phyloP scores from a whole-genome alignment of 2,329 filamentous ascomycete genomes.

The Hypoxylon sp. region DNA sequence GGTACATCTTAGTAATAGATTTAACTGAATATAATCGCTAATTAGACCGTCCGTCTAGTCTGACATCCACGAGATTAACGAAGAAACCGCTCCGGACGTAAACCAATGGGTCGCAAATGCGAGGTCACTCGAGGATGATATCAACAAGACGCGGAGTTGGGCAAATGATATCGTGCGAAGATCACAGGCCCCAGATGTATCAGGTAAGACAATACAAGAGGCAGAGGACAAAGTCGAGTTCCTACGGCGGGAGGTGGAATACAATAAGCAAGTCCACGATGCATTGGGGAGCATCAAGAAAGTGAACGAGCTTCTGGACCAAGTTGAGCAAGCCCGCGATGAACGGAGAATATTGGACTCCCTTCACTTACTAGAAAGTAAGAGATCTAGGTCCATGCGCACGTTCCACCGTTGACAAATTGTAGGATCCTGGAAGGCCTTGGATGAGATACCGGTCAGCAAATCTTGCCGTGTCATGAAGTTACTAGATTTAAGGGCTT shows the following conservation, averaged over 20 bases:
- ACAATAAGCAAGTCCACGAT: conserved; percentile 67
- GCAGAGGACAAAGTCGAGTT: conserved; percentile 68
- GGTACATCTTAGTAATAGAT: conserved; percentile 47
- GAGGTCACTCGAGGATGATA: conserved; percentile 85
- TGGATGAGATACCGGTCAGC: conserved; percentile 70
- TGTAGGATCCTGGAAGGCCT: conserved; percentile 66
- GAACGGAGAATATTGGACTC: conserved; percentile 68
- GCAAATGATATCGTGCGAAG: conserved; percentile 84
- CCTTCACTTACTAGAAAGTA: conserved; percentile 67
- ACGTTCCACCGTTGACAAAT: conserved; percentile 41
- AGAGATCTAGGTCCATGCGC: conserved; percentile 35
- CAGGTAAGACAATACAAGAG: conserved; percentile 64
- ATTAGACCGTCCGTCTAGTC: conserved; percentile 56
- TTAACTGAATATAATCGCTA: conserved; percentile 1
- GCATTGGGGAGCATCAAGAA: conserved; percentile 64
- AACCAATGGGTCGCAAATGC: conserved; percentile 89
- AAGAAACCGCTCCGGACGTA: conserved; percentile 81
- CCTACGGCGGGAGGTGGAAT: conserved; percentile 67
- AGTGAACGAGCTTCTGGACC: conserved; percentile 70
- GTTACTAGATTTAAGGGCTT: conserved; percentile 73
- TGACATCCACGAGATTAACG: conserved; percentile 81
- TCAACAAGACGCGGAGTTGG: conserved; percentile 80
- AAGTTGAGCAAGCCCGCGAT: conserved; percentile 69
- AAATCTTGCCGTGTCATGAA: conserved; percentile 71
- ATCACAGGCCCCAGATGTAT: conserved; percentile 72